Base-by-base conservation (phyloP, 805 yeast species). In the Candida corydali region DNA sequence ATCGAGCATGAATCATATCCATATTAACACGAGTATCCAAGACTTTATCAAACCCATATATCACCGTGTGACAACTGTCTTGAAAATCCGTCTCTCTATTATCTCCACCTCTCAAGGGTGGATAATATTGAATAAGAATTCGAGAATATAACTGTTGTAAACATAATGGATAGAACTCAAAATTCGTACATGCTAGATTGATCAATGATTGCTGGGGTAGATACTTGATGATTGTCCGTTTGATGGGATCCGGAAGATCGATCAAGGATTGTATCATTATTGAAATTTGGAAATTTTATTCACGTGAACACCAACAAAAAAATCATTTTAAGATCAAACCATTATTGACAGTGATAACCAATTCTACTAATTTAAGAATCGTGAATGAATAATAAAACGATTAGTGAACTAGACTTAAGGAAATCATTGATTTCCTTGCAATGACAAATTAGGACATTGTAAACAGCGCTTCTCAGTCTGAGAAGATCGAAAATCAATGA, bases 171-270 rank as follows among this genome's bases (percentile, higher is more conserved):
- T 65, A 65, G 38, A 61, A 59, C 20, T 46, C 44, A 42, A 41
- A 65, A 46, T 62, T 64, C 18, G 70, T 61, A 17, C 46, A 47
- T 1, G 69, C 55, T 12, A 65, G 51, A 29, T 54, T 59, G 18
- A 59, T 18, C 12, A 62, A 49, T 31, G 51, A 52, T 33, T 57
- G 57, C 39, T 62, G 67, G 5, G 63, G 61, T 11, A 61, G 48
- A 31, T 43, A 55, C 23, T 27, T 40, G 6, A 55, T 27, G 12
- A 50, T 38, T 10, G 26, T 2, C 5, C 10, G 9, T n/a, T 42
- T 23, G n/a, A 46, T 33, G 5, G 29, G 15, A 15, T 15, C 35
- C 1, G 49, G 45, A 11, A 45, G 12, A 7, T 46, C 43, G 11
- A 32, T 15, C 15, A 30, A 30, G n/a, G n/a, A n/a, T n/a, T n/a